Conservation (phyloP, 495 filamentous ascomycete species). For the Penicillium manginii region DNA sequence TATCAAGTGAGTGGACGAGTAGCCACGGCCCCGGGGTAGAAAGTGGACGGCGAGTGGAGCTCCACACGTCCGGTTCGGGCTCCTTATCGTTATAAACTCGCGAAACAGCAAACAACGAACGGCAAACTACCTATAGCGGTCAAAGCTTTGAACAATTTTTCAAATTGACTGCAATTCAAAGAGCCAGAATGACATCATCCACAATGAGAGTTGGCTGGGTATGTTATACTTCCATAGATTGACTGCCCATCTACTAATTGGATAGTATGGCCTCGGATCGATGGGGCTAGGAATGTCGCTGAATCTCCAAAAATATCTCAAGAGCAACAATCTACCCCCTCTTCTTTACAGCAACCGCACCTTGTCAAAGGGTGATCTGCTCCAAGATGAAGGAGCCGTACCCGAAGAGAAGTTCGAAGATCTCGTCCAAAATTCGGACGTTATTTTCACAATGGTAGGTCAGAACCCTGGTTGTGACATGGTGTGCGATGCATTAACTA, state of each 20-base stretch:
- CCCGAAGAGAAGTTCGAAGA: slow-evolving; percentile 31
- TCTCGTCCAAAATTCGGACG: slow-evolving; percentile 30
- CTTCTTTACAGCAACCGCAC: slow-evolving; percentile 41
- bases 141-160: neutral
- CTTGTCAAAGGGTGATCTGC: slow-evolving; percentile 32
- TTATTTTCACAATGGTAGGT: slow-evolving; percentile 37
- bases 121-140: neutral
- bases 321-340: slow-evolving; percentile 15
- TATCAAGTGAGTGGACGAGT: neutral
- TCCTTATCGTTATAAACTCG: slow-evolving; percentile 8
- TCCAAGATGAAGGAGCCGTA: slow-evolving; percentile 31
- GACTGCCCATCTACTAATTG: slow-evolving; percentile 2
- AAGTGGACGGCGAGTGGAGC: slow-evolving; percentile 5
- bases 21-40: neutral
- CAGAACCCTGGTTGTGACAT: slow-evolving; percentile 7
- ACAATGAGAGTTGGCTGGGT: slow-evolving; percentile 14
- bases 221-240: slow-evolving; percentile 3
- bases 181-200: slow-evolving; percentile 5
- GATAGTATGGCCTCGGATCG: slow-evolving; percentile 37
- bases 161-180: slow-evolving; percentile 6
- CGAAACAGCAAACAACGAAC: neutral
- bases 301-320: slow-evolving; percentile 43
- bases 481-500: slow-evolving; percentile 5
- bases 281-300: slow-evolving; percentile 49
- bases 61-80: slow-evolving; percentile 4